Conservation (phyloP, 2,329 filamentous ascomycete species). For the Ceratocystis diversiconidia region DNA sequence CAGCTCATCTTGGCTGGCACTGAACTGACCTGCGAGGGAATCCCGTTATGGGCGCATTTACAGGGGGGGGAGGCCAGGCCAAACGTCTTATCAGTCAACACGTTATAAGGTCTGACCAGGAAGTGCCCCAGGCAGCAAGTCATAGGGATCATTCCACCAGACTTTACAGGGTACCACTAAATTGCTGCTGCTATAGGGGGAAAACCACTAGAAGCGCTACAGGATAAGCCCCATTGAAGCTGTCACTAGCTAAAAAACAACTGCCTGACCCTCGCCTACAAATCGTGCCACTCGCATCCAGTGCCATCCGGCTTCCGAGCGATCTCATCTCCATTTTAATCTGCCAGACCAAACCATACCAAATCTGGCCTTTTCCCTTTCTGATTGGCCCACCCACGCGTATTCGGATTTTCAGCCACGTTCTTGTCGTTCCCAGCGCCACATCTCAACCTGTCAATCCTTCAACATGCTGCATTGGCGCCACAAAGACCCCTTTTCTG, state of each 20-base stretch:
- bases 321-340: too few species aligned
- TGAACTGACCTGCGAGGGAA: too few species aligned
- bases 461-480: background rate
- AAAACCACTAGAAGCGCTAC: too few species aligned
- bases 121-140: too few species aligned
- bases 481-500: background rate
- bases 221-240: background rate
- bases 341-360: background rate
- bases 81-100: too few species aligned
- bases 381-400: background rate
- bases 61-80: too few species aligned
- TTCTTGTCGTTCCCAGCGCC: background rate
- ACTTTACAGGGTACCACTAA: too few species aligned
- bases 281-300: conserved; percentile 1
- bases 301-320: background rate
- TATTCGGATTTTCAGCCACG: background rate
- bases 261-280: background rate
- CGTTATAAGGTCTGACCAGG: too few species aligned
- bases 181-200: too few species aligned
- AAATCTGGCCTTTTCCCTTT: background rate
- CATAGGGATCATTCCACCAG: too few species aligned
- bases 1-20: too few species aligned
- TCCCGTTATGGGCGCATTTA: too few species aligned
- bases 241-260: background rate
- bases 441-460: background rate